Conservation (phyloP, 2,329 filamentous ascomycete genomes). For the Hymenoscyphus infarciens region DNA sequence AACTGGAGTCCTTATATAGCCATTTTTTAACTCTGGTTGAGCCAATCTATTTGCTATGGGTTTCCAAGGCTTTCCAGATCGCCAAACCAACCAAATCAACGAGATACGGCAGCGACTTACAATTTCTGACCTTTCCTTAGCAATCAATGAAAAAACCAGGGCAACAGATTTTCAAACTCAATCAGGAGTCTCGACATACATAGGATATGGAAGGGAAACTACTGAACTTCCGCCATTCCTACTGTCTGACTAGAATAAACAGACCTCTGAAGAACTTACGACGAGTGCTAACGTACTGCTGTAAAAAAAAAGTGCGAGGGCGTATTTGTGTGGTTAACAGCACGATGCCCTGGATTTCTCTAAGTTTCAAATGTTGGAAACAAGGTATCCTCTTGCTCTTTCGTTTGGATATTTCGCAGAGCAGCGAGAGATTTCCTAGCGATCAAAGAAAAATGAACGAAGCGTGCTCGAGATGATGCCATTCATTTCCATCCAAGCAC, state of each 20-base stretch:
- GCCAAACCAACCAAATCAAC: background rate
- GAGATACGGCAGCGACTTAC: no score
- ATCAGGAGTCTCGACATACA: no score
- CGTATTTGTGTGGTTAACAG: background rate
- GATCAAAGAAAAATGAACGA: no score
- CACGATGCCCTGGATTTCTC: background rate
- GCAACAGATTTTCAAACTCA: no score
- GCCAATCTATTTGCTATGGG: slow-evolving; percentile 14
- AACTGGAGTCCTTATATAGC: slow-evolving; percentile 8
- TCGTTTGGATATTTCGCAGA: background rate
- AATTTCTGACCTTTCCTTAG: no score
- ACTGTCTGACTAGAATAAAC: background rate
- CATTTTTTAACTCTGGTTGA: slow-evolving; percentile 13
- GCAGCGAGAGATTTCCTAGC: background rate
- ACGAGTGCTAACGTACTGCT: background rate
- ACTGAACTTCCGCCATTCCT: background rate
- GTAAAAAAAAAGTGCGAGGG: background rate
- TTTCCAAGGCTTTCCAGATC: slow-evolving; percentile 11
- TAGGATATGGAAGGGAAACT: background rate
- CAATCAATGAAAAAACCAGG: no score
- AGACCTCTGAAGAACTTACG: no score
- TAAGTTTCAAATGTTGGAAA: background rate
- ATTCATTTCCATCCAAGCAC: no score
- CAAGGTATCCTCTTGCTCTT: background rate
- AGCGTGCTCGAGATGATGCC: no score